Evolutionary conservation across 2,329 filamentous ascomycete species (phyloP).

Genomic region (Cladorrhinum sp.): DNA sequence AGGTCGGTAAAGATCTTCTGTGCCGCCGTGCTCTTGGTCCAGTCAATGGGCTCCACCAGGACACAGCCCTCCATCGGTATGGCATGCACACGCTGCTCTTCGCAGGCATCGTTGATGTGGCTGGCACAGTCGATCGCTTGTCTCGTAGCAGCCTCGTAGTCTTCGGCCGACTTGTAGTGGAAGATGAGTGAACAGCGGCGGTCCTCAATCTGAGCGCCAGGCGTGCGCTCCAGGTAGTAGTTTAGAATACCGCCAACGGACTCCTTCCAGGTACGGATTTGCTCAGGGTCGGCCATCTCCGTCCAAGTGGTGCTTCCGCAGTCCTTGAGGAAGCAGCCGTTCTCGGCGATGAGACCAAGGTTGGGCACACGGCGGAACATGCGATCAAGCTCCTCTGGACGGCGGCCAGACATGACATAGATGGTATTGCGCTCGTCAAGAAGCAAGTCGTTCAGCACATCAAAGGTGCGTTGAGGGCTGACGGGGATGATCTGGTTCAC

Average conservation of each 20-base stretch:
- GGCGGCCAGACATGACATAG: constrained; percentile 90
- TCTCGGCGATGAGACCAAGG: constrained; percentile 88
- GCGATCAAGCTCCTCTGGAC: constrained; percentile 81
- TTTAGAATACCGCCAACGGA: constrained; percentile 78
- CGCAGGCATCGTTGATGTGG: constrained; percentile 92
- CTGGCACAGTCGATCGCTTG: constrained; percentile 87
- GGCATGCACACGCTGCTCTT: constrained; percentile 78
- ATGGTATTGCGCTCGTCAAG: constrained; percentile 79
- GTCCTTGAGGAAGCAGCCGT: constrained; percentile 84
- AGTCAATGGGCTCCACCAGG: constrained; percentile 79
- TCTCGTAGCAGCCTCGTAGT: constrained; percentile 69
- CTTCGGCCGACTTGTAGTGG: constrained; percentile 80
- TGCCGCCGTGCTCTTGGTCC: constrained; percentile 83
- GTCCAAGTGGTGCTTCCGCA: constrained; percentile 69
- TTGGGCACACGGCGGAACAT: constrained; percentile 81
- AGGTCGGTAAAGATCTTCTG: constrained; percentile 66
- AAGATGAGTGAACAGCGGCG: constrained; percentile 90
- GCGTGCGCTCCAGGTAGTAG: constrained; percentile 87
- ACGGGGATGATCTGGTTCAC: constrained; percentile 81
- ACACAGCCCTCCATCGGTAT: constrained; percentile 77
- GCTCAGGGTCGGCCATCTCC: constrained; percentile 68
- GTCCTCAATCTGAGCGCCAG: constrained; percentile 83
- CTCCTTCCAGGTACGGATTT: constrained; percentile 75
- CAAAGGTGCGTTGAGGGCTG: constrained; percentile 76
- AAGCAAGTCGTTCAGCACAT: constrained; percentile 77